Percentiles rank a stretch among this genome's conserved stretches.
Evolutionary conservation across 169 alveolate genomes (phyloP).

Genomic region (Plasmodium ovale): DNA sequence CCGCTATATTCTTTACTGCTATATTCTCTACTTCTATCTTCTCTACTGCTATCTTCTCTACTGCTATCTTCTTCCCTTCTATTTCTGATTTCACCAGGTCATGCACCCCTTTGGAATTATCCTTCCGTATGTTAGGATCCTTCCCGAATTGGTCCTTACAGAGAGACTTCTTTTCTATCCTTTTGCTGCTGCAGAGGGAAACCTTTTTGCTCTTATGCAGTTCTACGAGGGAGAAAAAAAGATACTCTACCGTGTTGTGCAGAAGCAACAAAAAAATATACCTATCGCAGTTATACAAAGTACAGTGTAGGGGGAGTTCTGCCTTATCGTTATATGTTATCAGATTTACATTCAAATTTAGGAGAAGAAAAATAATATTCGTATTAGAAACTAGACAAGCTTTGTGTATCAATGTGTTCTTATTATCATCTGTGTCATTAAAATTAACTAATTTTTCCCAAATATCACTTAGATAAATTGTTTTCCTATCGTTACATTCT

Average conservation of each 20-base stretch:
- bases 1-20: background rate
- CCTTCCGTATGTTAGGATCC: no score
- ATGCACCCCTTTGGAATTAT: background rate
- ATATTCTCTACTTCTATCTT: background rate
- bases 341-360: conserved; percentile 54
- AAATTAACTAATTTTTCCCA: conserved; percentile 55
- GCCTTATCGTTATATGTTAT: conserved; percentile 35
- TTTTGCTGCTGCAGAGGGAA: background rate
- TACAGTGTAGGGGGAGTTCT: conserved; percentile 71
- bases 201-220: background rate
- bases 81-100: background rate
- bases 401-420: conserved; percentile 68
- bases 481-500: background rate
- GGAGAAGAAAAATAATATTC: conserved; percentile 50
- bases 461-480: background rate
- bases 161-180: background rate
- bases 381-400: conserved; percentile 65
- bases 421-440: conserved; percentile 53
- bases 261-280: conserved; percentile 51
- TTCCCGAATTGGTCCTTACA: background rate
- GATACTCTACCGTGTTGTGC: conserved; percentile 66
- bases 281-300: conserved; percentile 33
- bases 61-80: background rate
- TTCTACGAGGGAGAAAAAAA: conserved; percentile 15
- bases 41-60: background rate